Evolutionary conservation across 495 filamentous ascomycete genomes (phyloP).

Genomic region (Talaromyces trachyspermus): DNA sequence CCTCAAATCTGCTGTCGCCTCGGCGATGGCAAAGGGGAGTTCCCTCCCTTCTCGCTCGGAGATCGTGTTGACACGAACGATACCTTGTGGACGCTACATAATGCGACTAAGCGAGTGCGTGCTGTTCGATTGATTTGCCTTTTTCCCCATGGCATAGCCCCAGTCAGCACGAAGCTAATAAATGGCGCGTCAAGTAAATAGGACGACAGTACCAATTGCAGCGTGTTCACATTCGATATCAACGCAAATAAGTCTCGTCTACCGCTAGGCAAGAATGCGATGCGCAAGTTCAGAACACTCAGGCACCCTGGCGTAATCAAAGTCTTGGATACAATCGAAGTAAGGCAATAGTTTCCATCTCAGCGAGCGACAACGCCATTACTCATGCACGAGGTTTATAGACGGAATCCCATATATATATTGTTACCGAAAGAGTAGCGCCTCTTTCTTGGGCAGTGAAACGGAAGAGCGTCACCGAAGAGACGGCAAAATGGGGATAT

Average conservation of each 20-base stretch:
- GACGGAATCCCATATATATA: slow-evolving; percentile 90
- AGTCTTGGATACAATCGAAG: slow-evolving; percentile 90
- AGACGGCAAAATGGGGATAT: slow-evolving; percentile 95
- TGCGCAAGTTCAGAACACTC: slow-evolving; percentile 84
- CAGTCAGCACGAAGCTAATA: slow-evolving; percentile 3
- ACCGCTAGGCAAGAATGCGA: slow-evolving; percentile 83
- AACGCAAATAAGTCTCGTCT: slow-evolving; percentile 67
- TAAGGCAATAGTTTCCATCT: slow-evolving; percentile 28
- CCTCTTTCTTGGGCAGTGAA: slow-evolving; percentile 83
- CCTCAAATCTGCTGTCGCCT: slow-evolving; percentile 92
- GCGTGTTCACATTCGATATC: slow-evolving; percentile 92
- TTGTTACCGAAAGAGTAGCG: slow-evolving; percentile 82
- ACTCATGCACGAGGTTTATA: slow-evolving; percentile 26
- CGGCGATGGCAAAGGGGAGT: slow-evolving; percentile 90
- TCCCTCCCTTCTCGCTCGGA: slow-evolving; percentile 84
- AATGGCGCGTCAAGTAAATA: slow-evolving; percentile 21
- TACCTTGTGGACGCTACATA: slow-evolving; percentile 87
- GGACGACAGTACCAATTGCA: slow-evolving; percentile 91
- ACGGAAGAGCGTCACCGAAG: slow-evolving; percentile 72
- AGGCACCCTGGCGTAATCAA: slow-evolving; percentile 91
- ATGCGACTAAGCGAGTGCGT: slow-evolving; percentile 80
- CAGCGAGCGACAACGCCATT: not conserved
- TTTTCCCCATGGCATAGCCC: not conserved
- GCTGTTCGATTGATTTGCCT: not conserved
- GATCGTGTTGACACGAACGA: slow-evolving; percentile 82